Percentiles rank a stretch among this genome's conserved stretches.
These are phyloP conservation scores for Flaveria floridana DNA, from an alignment of 140 eudicot genomes.

Conservation along the genomic window DNA sequence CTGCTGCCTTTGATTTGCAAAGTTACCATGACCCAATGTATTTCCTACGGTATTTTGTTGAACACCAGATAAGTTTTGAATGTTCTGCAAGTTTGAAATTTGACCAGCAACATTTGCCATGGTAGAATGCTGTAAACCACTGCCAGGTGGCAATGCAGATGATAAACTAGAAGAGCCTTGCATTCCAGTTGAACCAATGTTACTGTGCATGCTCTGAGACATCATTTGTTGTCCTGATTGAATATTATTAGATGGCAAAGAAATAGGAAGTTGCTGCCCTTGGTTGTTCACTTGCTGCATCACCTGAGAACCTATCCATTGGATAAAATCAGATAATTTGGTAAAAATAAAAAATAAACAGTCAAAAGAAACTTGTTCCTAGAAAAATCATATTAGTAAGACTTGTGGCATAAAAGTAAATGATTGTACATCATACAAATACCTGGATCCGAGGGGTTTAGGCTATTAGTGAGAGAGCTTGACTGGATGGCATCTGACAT, in stretches of 20 bases:
- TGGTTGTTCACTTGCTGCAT: constrained; percentile 75
- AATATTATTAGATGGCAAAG: constrained; percentile 54
- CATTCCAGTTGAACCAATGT: constrained; percentile 51
- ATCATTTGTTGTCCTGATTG: constrained; percentile 66
- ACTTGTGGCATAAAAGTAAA: background rate
- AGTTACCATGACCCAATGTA: constrained; percentile 62
- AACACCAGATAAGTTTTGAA: constrained; percentile 55
- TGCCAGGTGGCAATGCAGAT: constrained; percentile 54
- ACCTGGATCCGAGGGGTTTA: constrained; percentile 66
- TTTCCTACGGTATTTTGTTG: constrained; percentile 63
- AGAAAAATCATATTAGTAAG: background rate
- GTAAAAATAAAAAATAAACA: background rate
- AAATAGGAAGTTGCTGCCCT: constrained; percentile 63
- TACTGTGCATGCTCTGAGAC: constrained; percentile 59
- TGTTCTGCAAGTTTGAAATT: constrained; percentile 64
- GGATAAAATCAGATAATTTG: background rate
- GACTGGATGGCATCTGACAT: constrained; percentile 50
- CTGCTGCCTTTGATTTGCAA: constrained; percentile 70
- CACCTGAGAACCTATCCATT: constrained; percentile 50
- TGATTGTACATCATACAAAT: background rate
- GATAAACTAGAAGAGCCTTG: constrained; percentile 69
- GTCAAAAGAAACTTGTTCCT: background rate
- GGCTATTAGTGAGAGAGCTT: constrained; percentile 39
- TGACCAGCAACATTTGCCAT: constrained; percentile 59
- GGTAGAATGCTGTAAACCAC: constrained; percentile 56